Percentiles rank a stretch among this genome's conserved stretches.
These are phyloP conservation scores for Rhodomyrtus tomentosa DNA, from an alignment of 345 rosid species.

Conservation along the genomic window DNA sequence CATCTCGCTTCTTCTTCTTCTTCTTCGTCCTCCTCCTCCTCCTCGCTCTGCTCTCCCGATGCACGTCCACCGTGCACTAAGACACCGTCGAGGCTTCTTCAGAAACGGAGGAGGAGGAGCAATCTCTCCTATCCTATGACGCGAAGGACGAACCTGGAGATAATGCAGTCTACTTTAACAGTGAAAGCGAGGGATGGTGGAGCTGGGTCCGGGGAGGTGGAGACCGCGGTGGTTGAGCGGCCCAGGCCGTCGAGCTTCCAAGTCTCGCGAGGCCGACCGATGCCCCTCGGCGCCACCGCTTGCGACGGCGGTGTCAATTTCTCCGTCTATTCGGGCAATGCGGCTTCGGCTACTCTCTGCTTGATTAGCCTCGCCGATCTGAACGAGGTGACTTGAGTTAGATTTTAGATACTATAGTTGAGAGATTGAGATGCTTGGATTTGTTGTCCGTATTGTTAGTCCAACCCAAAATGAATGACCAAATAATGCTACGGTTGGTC, in stretches of 20 bases:
- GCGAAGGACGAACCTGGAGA: background rate
- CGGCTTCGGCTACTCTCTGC: constrained; percentile 67
- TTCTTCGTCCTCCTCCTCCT: background rate
- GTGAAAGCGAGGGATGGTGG: background rate
- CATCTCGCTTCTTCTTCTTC: background rate
- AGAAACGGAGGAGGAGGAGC: background rate
- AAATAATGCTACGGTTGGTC: background rate
- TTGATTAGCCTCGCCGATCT: constrained; percentile 54
- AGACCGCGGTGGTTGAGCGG: constrained; percentile 40
- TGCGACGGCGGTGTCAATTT: constrained; percentile 78
- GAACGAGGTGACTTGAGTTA: constrained; percentile 29
- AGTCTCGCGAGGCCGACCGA: constrained; percentile 47
- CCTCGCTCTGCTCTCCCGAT: background rate
- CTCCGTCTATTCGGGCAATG: constrained; percentile 61
- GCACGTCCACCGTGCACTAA: background rate
- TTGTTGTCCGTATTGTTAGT: background rate
- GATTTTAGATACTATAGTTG: background rate
- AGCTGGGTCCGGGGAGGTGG: constrained; percentile 6
- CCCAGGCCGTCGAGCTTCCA: constrained; percentile 18
- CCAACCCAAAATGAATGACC: background rate
- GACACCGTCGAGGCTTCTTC: background rate
- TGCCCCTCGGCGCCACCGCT: constrained; percentile 70
- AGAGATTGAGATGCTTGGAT: background rate
- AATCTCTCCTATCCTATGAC: background rate
- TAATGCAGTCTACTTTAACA: background rate